A percentile compares a stretch with the other conserved stretches of the same genome.
phyloP scores from a whole-genome alignment of 1,284 basidiomycete species.

The Cerrena zonata region DNA sequence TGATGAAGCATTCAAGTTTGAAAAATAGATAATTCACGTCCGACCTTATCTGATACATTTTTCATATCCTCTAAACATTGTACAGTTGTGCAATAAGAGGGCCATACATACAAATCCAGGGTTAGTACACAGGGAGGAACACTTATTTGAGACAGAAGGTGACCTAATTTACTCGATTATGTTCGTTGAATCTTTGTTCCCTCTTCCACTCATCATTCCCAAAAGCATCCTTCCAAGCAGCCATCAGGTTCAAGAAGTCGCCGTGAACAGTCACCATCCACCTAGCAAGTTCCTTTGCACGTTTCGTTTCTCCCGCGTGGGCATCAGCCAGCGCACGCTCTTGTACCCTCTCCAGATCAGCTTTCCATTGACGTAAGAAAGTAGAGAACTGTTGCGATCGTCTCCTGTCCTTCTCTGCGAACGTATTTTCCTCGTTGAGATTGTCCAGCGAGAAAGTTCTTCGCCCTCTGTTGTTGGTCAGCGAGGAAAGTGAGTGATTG shows the following conservation, averaged over 20 bases:
- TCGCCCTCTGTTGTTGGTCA: not conserved
- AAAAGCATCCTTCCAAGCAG: not conserved
- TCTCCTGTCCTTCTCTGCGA: not conserved
- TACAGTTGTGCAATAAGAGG: too few species aligned
- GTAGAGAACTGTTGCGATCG: not conserved
- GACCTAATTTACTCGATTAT: not conserved
- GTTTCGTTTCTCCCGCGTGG: not conserved
- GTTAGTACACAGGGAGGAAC: too few species aligned
- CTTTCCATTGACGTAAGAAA: not conserved
- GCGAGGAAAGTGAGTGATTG: not conserved
- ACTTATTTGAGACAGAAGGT: too few species aligned
- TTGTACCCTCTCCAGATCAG: not conserved
- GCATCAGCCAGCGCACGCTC: not conserved
- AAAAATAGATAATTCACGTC: too few species aligned
- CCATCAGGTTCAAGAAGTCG: not conserved
- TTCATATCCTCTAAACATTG: too few species aligned
- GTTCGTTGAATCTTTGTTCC: not conserved
- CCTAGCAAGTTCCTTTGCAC: not conserved
- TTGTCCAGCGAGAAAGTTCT: not conserved
- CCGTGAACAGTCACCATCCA: not conserved
- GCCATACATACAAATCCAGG: too few species aligned
- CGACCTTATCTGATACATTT: too few species aligned
- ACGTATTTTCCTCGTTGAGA: not conserved
- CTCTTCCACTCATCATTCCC: not conserved
- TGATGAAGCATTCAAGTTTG: too few species aligned